Evolutionary conservation across 2,329 filamentous ascomycete genomes (phyloP).

Genomic region (Thelonectria rubi): DNA sequence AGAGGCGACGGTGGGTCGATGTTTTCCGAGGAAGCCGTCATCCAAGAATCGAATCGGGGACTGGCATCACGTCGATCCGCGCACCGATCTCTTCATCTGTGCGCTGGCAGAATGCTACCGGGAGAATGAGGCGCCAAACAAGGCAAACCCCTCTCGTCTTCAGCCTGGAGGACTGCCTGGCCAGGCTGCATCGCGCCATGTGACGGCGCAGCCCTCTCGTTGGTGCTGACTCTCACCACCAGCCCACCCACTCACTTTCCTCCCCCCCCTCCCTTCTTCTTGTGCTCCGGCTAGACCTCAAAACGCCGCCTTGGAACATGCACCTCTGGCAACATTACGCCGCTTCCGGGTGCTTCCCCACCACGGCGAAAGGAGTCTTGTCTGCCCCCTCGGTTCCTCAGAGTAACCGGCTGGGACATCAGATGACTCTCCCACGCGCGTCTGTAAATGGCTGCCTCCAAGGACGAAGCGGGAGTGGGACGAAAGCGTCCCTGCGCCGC

Average conservation of each 20-base stretch:
- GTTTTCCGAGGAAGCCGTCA: background rate
- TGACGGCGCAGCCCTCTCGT: conserved; percentile 4
- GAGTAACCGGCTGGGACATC: conserved; percentile 23
- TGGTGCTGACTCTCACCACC: conserved; percentile 32
- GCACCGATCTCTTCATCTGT: conserved; percentile 7
- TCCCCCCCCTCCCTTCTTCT: background rate
- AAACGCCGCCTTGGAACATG: conserved; percentile 20
- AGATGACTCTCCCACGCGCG: conserved; percentile 33
- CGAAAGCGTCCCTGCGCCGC: conserved; percentile 13
- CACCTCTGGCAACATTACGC: conserved; percentile 9
- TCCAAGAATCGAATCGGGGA: background rate
- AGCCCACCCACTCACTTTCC: background rate
- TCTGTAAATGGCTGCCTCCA: conserved; percentile 32
- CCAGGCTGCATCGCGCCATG: conserved; percentile 29
- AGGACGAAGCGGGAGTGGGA: conserved; percentile 21
- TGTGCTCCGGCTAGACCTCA: too few species aligned
- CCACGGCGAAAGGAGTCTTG: background rate
- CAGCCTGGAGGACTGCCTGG: conserved; percentile 34
- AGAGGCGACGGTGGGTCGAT: conserved; percentile 4
- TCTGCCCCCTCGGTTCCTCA: conserved; percentile 7
- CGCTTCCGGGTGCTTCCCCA: conserved; percentile 22
- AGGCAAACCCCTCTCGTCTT: conserved; percentile 30
- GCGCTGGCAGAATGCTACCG: conserved; percentile 4
- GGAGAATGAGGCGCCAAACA: conserved; percentile 17
- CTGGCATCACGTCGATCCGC: conserved; percentile 9